Conservation (phyloP, 345 rosid genomes). For the Eucalyptus cladocalyx region DNA sequence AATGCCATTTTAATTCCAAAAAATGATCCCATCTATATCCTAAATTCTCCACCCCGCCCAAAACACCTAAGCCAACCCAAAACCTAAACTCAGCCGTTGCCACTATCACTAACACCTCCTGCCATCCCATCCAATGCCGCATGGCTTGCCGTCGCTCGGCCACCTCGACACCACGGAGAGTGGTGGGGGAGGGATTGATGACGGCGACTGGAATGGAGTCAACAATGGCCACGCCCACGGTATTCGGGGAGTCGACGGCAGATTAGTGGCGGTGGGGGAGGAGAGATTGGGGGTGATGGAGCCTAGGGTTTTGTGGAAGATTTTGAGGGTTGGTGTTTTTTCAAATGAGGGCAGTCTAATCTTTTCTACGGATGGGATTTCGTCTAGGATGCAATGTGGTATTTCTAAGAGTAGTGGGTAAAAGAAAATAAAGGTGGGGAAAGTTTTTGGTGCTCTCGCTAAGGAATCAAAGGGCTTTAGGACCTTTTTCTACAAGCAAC, state of each 20-base stretch:
- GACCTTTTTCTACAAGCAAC: background rate
- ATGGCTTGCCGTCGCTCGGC: background rate
- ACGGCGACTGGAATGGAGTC: background rate
- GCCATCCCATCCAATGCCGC: background rate
- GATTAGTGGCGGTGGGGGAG: background rate
- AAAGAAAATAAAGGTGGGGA: background rate
- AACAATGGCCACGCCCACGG: background rate
- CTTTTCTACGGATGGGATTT: background rate
- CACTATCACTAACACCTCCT: background rate
- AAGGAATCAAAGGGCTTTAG: background rate
- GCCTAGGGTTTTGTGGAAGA: background rate
- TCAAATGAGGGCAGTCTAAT: background rate
- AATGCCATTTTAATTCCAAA: background rate
- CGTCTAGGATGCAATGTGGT: background rate
- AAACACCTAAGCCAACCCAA: background rate
- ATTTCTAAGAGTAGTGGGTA: background rate
- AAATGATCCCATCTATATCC: background rate
- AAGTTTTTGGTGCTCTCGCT: background rate
- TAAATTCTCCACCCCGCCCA: background rate
- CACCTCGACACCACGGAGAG: background rate
- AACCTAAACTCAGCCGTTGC: background rate
- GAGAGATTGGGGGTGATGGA: background rate
- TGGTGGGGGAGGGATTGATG: background rate
- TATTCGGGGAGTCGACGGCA: background rate
- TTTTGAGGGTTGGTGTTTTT: background rate